A percentile compares a stretch with the other conserved stretches of the same genome.
phyloP scores from a whole-genome alignment of 208 protist species.

The Kentomonas sorsogonicus region DNA sequence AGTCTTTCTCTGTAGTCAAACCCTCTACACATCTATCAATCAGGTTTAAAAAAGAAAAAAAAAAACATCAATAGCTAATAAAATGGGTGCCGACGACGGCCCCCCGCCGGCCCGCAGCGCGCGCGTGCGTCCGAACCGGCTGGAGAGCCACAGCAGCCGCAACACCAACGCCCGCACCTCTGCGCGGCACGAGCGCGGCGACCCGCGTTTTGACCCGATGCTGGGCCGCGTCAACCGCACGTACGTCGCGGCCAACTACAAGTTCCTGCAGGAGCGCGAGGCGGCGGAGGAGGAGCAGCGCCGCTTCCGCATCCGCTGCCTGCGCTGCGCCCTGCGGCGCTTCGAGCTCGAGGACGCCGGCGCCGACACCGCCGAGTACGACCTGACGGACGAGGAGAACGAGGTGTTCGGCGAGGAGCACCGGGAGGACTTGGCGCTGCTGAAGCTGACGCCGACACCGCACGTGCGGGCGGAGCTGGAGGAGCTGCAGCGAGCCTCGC shows the following conservation, averaged over 20 bases:
- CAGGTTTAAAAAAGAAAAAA: background rate
- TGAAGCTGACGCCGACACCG: constrained; percentile 53
- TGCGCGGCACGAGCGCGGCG: constrained; percentile 19
- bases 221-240: constrained; percentile 42
- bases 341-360: constrained; percentile 61
- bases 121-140: constrained; percentile 29
- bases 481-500: constrained; percentile 61
- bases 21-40: no score
- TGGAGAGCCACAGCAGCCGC: background rate
- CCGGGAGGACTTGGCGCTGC: constrained; percentile 37
- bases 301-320: constrained; percentile 55
- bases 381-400: constrained; percentile 71
- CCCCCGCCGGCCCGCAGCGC: constrained; percentile 71
- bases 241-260: constrained; percentile 70
- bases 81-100: constrained; percentile 43
- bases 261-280: constrained; percentile 69
- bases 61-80: background rate
- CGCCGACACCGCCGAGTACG: constrained; percentile 72
- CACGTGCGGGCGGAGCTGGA: constrained; percentile 51
- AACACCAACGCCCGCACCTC: constrained; percentile 1
- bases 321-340: constrained; percentile 62
- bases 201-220: constrained; percentile 80
- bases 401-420: constrained; percentile 74
- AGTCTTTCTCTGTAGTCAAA: no score
- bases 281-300: constrained; percentile 64